Conservation (phyloP, 2,329 filamentous ascomycete genomes). For the Penicillium sp. region DNA sequence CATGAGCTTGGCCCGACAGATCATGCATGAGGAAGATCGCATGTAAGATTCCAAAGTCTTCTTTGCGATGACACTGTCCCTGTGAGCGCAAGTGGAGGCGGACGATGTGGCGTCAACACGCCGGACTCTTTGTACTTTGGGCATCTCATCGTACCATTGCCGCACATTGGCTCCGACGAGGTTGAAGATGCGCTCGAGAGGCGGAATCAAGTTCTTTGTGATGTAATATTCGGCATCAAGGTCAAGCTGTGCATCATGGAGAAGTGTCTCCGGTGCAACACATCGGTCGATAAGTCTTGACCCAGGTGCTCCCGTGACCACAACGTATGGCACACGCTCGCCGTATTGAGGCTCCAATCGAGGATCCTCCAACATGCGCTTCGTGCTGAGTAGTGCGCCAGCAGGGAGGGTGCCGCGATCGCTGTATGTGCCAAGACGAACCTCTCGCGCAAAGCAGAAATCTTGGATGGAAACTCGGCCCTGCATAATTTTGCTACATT, state of each 20-base stretch:
- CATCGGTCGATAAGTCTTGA: slow-evolving; percentile 82
- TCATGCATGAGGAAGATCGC: slow-evolving; percentile 69
- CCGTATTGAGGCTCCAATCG: slow-evolving; percentile 89
- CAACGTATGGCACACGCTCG: slow-evolving; percentile 90
- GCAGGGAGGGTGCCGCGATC: slow-evolving; percentile 74
- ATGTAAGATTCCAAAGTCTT: slow-evolving; percentile 94
- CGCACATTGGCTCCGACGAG: slow-evolving; percentile 87
- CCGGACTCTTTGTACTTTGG: slow-evolving; percentile 73
- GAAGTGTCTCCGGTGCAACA: slow-evolving; percentile 75
- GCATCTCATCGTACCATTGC: slow-evolving; percentile 95
- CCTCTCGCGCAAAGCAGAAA: slow-evolving; percentile 91
- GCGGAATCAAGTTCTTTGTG: slow-evolving; percentile 87
- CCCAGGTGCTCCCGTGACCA: slow-evolving; percentile 80
- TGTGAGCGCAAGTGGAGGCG: slow-evolving; percentile 20
- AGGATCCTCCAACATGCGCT: slow-evolving; percentile 78
- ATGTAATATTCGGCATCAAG: slow-evolving; percentile 97
- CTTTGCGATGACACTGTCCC: slow-evolving; percentile 37
- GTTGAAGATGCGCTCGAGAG: slow-evolving; percentile 92
- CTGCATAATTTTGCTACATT: slow-evolving; percentile 88
- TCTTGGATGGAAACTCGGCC: slow-evolving; percentile 86
- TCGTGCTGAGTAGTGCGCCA: slow-evolving; percentile 80
- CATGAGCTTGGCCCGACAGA: slow-evolving; percentile 60
- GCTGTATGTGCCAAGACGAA: slow-evolving; percentile 82
- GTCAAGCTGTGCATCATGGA: slow-evolving; percentile 68
- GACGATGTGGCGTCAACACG: slow-evolving; percentile 46